Evolutionary conservation across 2,329 filamentous ascomycete genomes (phyloP), one percentile per base, ranked within the genome.

Genomic region (Periconia sp.): DNA sequence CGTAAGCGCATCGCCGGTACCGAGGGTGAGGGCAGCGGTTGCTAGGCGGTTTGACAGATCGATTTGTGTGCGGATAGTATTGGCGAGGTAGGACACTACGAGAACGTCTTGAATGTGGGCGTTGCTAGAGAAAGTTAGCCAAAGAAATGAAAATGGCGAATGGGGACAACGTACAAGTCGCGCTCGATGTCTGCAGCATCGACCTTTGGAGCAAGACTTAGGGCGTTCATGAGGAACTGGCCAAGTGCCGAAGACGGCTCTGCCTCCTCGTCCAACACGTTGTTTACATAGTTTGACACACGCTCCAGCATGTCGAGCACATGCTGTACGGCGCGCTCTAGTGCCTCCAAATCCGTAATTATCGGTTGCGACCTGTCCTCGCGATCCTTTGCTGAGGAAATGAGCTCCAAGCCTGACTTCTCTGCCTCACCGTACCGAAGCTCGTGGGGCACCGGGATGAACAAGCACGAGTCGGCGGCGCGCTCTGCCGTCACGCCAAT

Each of bases 61-160:
- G 77, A 97, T 96, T 78, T 97, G 92, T 57, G 92, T 96, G 73
- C 92, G 89, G 76, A 97, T 95, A 56, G 91, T 96, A 80, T 97
- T 97, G 70, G 92, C 90, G 55, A 97, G 82, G 78, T 97, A 97
- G 18, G 91, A 95, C 63, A 99, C 92, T 73, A 97, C 92, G 57
- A 99, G 85, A 49, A 99, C 92, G 72, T 99, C 94, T 78, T 99
- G 94, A 73, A 99, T 91, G 78, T 99, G 94, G 80, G 95, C 96
- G 84, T 99, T 99, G 84, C 81, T 84, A 66, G 10, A 4, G 26
- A 24, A 17, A 35, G 31, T 68, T 70, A 68, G 73, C 67, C 45
- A 63, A 12, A 17, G 13, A 7, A 7, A n/a, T 28, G 12, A 5
- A 39, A 34, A 15, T 11, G 24, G 8, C n/a, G 3, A 24, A 29